Base-by-base conservation (phyloP, 2,329 filamentous ascomycete genomes). In the Alternaria sp. region DNA sequence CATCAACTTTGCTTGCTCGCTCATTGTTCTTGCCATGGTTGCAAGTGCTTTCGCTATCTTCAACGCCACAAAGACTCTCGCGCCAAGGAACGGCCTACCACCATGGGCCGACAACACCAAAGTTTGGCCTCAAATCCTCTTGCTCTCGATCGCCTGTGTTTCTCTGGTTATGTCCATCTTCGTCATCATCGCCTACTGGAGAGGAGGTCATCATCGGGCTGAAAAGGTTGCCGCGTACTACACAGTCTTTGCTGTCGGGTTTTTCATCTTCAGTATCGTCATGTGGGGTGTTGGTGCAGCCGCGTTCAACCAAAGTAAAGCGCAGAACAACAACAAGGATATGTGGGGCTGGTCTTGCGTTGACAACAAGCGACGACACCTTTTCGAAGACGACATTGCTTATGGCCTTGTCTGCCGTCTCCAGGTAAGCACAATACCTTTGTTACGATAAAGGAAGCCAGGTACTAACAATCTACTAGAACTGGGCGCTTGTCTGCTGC, bases 271-370 rank as follows among this genome's bases (percentile, higher is more conserved):
- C 80, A 95, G 91, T 78, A 90, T 97, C 79, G 81, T 96, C 74
- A 92, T 99, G 85, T 99, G 95, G 95, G 89, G 90, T 56, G 84
- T 95, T 34, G 93, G 92, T 32, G 94, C 94, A 40, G 92, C 90
- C 60, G 82, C 97, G 58, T 87, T 97, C 72, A 93, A 98, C 77
- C 87, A 91, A 72, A 88, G 89, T 59, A 91, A 90, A 77, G 86
- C 88, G 72, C 91, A 86, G 75, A 88, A 87, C 74, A 82, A 87
- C 66, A 92, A 91, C 74, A 89, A 97, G 80, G 95, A 99, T 79
- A 87, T 99, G 80, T 99, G 95, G 95, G 94, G 94, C 61, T 99
- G 95, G 95, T 89, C 93, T n/a, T 99, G 95, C 79, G 90, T 94
- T 59, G 87, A 97, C 73, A 98, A 97, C 79, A 88, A 90, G 67